Percentiles rank a stretch among this genome's conserved stretches.
Evolutionary conservation across 2,329 filamentous ascomycete species (phyloP).

Genomic region (Phialophora macrospora): DNA sequence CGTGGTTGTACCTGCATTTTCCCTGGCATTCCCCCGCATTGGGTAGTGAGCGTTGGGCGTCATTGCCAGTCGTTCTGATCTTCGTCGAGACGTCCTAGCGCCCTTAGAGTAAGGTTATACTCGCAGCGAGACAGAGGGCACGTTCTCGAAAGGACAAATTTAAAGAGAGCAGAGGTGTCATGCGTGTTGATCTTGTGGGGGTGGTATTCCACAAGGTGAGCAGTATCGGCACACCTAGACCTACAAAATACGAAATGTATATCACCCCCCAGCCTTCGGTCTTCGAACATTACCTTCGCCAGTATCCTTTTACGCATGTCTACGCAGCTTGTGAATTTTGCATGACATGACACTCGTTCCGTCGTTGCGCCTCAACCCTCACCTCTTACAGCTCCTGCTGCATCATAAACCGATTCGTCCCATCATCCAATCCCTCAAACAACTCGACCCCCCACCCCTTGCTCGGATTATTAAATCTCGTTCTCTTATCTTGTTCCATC

Average conservation of each 20-base stretch:
- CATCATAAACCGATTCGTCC: slow-evolving; percentile 26
- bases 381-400: slow-evolving; percentile 5
- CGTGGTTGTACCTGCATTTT: slow-evolving; percentile 8
- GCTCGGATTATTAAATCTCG: slow-evolving; percentile 50
- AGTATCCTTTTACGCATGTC: background rate
- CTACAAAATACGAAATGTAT: slow-evolving; percentile 5
- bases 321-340: background rate
- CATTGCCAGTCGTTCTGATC: slow-evolving; percentile 5
- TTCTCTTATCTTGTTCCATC: slow-evolving; percentile 44
- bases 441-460: slow-evolving; percentile 49
- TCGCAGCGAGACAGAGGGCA: background rate
- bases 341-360: background rate
- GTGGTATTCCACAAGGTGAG: background rate
- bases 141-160: background rate
- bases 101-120: background rate
- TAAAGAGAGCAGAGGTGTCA: background rate
- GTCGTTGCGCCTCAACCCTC: background rate
- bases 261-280: background rate
- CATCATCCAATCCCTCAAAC: slow-evolving; percentile 51
- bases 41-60: slow-evolving; percentile 17
- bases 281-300: background rate
- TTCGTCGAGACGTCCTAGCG: background rate
- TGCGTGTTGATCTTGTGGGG: background rate
- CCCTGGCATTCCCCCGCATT: slow-evolving; percentile 7
- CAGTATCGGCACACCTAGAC: background rate